Evolutionary conservation across 2,329 filamentous ascomycete species (phyloP), one percentile per base, ranked within the genome.

Genomic region (Zymoseptoria tritici): DNA sequence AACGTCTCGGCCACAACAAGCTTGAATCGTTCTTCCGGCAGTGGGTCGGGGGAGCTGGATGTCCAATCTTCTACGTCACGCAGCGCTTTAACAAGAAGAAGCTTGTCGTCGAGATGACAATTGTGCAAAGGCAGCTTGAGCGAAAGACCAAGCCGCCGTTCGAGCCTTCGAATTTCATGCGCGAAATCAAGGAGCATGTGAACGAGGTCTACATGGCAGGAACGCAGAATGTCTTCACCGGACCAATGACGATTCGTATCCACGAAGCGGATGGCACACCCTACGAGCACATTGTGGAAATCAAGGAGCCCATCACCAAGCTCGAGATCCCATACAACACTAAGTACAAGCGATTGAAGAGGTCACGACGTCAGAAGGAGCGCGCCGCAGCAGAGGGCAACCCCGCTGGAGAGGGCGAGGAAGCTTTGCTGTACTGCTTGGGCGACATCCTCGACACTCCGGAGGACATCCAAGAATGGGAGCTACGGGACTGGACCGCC

Each of bases 311-410:
- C 26, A 83, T 85, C 13, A 90, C 89, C 2, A 90, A 88, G 71
- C 89, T 97, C 61, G 92, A 97, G 63, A 97, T 99, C 62, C 92
- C 93, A 0, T 99, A 99, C 76, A 97, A 97, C 69, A 99, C 94
- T 0, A 99, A 99, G 73, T 99, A 99, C 78, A 99, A 97, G 78
- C 87, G 95, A 8, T 81, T 99, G 2, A 99, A 99, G 79, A 83
- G 92, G 53, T 97, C 89, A 60, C 85, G 88, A 52, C 81, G 89
- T 31, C 85, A 93, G 72, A 91, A 91, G 72, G 90, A 96, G 72
- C 85, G 90, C 61, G 85, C 83, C 21, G 56, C 83, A 49, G 85
- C 82, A 55, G 88, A 81, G 59, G 82, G 83, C 56, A 89, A 88
- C 69, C 80, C 81, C 53, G 77, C 79, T 64, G 68, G 58, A n/a